phyloP scores from a whole-genome alignment of 352 stramenopile genomes.

The Globisporangium radiosum region DNA sequence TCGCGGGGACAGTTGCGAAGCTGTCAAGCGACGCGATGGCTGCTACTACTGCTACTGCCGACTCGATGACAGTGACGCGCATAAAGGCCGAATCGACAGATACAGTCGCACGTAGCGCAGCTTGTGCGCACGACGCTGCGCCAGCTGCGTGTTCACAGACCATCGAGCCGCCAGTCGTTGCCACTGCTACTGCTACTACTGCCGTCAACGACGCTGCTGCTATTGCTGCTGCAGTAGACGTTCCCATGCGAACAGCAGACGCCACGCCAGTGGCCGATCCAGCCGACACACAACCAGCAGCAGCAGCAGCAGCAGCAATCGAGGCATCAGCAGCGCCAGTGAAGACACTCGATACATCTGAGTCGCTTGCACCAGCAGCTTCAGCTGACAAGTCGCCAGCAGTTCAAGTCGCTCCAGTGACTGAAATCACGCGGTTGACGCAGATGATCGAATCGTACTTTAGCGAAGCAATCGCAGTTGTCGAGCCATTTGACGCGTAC shows the following conservation, averaged over 20 bases:
- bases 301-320: neutral
- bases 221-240: too few species aligned
- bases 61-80: neutral
- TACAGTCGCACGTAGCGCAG: neutral
- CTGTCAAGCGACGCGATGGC: slow-evolving; percentile 3
- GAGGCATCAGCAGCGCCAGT: neutral
- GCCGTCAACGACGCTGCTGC: too few species aligned
- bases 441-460: slow-evolving; percentile 43
- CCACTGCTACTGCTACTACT: too few species aligned
- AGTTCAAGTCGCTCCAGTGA: neutral
- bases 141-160: neutral
- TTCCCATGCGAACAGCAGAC: neutral
- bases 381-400: neutral
- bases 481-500: slow-evolving; percentile 68
- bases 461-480: slow-evolving; percentile 50
- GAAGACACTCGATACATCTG: neutral
- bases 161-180: too few species aligned
- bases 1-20: slow-evolving; percentile 21
- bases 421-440: slow-evolving; percentile 18
- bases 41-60: neutral
- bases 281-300: neutral
- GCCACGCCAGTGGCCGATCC: neutral
- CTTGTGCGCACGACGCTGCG: neutral
- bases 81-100: neutral
- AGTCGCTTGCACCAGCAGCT: too few species aligned